phyloP scores from a whole-genome alignment of 768 basidiomycete species.

The Mycena albidolilacea region DNA sequence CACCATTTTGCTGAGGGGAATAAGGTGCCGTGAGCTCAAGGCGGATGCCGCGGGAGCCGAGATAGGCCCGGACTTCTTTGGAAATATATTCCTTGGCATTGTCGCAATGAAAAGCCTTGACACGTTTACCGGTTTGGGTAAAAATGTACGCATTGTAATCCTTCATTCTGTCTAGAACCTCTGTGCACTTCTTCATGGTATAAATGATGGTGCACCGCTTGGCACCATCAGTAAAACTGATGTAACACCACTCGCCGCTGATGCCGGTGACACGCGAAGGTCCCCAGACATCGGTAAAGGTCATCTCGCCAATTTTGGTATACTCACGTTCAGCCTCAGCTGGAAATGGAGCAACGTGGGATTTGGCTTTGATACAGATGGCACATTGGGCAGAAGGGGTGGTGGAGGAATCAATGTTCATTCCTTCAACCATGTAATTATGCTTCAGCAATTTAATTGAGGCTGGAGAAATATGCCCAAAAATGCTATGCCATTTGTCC shows the following conservation, averaged over 20 bases:
- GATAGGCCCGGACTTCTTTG: constrained; percentile 30
- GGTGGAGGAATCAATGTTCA: too few species aligned
- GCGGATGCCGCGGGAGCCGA: constrained; percentile 40
- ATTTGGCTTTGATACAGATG: too few species aligned
- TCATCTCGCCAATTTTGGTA: constrained; percentile 40
- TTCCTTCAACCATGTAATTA: constrained; percentile 42
- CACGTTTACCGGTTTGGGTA: too few species aligned
- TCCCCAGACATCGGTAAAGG: constrained; percentile 43
- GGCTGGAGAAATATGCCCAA: constrained; percentile 44
- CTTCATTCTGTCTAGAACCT: too few species aligned
- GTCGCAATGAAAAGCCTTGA: too few species aligned
- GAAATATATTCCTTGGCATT: not conserved
- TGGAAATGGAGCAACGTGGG: too few species aligned
- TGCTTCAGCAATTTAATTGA: constrained; percentile 38
- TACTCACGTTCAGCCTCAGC: constrained; percentile 8
- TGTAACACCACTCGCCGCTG: constrained; percentile 30
- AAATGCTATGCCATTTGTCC: not conserved
- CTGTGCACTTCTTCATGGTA: too few species aligned
- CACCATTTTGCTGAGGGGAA: too few species aligned
- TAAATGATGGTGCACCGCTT: not conserved
- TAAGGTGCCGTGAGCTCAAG: not conserved
- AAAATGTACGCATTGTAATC: too few species aligned
- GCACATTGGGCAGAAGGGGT: too few species aligned
- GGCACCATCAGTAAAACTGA: constrained; percentile 39
- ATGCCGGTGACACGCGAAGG: constrained; percentile 36